Evolutionary conservation across 2,329 filamentous ascomycete species (phyloP).

Genomic region (Ophiobolus disseminans): DNA sequence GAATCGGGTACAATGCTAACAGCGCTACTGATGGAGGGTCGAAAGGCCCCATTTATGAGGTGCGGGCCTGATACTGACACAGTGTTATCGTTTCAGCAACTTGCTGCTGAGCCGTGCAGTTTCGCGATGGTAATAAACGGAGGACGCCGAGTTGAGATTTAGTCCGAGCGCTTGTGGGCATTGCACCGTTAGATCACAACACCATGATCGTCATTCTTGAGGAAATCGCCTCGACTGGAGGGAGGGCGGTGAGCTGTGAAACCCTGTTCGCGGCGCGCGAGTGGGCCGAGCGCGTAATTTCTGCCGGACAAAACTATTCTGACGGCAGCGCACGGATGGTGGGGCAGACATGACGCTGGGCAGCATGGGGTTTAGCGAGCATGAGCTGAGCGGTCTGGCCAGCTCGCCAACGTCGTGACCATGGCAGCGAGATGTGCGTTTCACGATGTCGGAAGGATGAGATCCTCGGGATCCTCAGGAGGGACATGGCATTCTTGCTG

Average conservation of each 20-base stretch:
- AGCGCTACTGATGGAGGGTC: not conserved
- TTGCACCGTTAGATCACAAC: constrained; percentile 16
- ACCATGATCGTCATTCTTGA: constrained; percentile 34
- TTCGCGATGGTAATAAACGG: constrained; percentile 22
- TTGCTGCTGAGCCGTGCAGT: constrained; percentile 20
- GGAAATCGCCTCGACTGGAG: constrained; percentile 29
- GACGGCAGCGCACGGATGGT: constrained; percentile 30
- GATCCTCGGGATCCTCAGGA: constrained; percentile 1
- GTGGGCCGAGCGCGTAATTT: constrained; percentile 27
- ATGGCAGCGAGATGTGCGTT: constrained; percentile 20
- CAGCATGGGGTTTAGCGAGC: constrained; percentile 26
- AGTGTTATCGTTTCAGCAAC: constrained; percentile 13
- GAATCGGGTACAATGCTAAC: not conserved
- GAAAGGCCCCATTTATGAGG: constrained; percentile 9
- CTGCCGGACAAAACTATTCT: constrained; percentile 36
- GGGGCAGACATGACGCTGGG: constrained; percentile 28
- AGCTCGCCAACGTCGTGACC: constrained; percentile 12
- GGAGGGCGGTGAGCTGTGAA: constrained; percentile 29
- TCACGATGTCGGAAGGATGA: constrained; percentile 21
- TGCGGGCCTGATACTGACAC: constrained; percentile 24
- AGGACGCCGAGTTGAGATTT: constrained; percentile 17
- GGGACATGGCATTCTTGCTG: constrained; percentile 1
- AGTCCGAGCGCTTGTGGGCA: constrained; percentile 19
- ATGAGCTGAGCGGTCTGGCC: constrained; percentile 27
- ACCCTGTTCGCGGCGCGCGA: constrained; percentile 11